Base-by-base conservation (phyloP, 164 flowering plant species). In the Aristolochia fimbriata region DNA sequence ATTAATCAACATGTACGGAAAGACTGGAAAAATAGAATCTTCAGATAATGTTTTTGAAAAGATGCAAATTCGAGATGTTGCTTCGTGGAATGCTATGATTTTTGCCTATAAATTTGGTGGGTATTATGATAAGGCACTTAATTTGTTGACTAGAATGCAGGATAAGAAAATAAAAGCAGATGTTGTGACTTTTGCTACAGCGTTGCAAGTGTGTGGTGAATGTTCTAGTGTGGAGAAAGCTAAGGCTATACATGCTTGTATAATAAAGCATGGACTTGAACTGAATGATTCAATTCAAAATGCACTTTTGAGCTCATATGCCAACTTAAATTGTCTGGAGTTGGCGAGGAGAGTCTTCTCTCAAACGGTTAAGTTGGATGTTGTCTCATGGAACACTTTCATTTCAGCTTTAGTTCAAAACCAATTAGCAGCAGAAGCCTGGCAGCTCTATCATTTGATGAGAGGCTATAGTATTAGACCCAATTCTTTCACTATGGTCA, bases 51-150 rank as follows among this genome's bases (percentile, higher is more conserved):
- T 80, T 46, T 83, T 83, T 64, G 60, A 71, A 53, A 57, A 63
- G 14, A 27, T 61, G 54, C 51, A 68, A 1, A 33, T 37, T 6
- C 61, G 57, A 66, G 87, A 83, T 70, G 67, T 70, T 66, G 80
- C 83, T 52, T 54, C 80, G 59, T 83, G 85, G 87, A 83, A 83
- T 64, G 72, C 83, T 51, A 79, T 77, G 80, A 31, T 83, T 58
- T 67, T 63, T 55, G 57, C 75, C 27, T 74, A 54, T 62, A 61
- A 56, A 57, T 69, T 68, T 19, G 61, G 43, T 62, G 78, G 77
- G 5, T 64, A 20, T 37, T 59, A 65, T 53, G 76, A 74, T 15
- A 73, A 79, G 73, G 80, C 77, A 21, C 21, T 70, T 24, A 27
- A 19, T 58, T 64, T 79, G 64, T 80, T 78, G 57, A 23, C 15